Base-by-base conservation (phyloP, 768 basidiomycete species). In the Strobilomyces confusus region DNA sequence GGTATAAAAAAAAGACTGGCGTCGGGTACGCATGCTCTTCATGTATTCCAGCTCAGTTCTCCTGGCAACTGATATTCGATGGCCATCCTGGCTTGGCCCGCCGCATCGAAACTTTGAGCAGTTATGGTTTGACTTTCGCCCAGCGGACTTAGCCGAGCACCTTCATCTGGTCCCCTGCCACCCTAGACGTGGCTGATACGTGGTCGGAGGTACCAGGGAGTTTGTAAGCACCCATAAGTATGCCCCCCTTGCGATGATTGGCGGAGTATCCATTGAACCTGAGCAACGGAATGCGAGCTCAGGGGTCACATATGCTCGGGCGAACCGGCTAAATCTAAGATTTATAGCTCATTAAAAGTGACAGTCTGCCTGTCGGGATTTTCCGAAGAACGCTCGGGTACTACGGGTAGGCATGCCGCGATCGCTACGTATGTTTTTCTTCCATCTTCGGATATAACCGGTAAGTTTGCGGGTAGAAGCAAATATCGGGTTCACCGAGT, bases 281-380 rank as follows among this genome's bases (percentile, higher is more conserved):
- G n/a, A 33, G 32, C 30, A 43, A 23, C 50, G 51, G 60, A 51
- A 55, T 65, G 57, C 20, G 22, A 44, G 38, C 23, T 59, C 63
- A 63, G 60, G 63, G 63, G 63, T 50, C 51, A 48, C 56, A 54
- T 56, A 55, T 41, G 44, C 51, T 55, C 44, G 25, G 44, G 38
- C 48, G 44, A 30, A 43, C 57, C 48, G 57, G 44, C 19, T 41
- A 36, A 65, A 68, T 69, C 69, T 70, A 45, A 70, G 65, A 67
- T 68, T 71, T 48, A 54, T 59, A 42, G 49, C 52, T 55, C 55
- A 53, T 61, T 51, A 58, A 32, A 32, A 46, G 15, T 48, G 49
- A 53, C 51, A 56, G 45, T 57, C 54, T 47, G 44, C 37, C 46
- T 33, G 41, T 58, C 69, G 64, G 69, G 57, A 56, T 58, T 44